phyloP scores from a whole-genome alignment of 164 flowering plant species.

The Akebia trifoliata region DNA sequence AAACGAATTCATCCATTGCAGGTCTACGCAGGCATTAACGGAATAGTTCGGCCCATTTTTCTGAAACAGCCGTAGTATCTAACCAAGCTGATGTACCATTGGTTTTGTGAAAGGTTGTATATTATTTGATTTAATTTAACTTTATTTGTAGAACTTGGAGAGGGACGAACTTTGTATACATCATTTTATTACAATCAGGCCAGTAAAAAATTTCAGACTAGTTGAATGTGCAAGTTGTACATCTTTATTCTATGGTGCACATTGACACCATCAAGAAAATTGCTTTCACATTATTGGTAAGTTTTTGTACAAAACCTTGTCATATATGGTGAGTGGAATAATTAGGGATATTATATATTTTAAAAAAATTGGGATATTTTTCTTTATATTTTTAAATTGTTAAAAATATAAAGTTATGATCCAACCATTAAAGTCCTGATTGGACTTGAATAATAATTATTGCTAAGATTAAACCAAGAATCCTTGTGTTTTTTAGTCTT shows the following conservation, averaged over 20 bases:
- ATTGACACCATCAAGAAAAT: no score
- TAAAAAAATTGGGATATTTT: no score
- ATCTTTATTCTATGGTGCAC: neutral
- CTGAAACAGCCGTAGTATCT: constrained; percentile 14
- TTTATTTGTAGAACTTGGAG: constrained; percentile 1
- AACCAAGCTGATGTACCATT: constrained; percentile 6
- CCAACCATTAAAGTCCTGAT: no score
- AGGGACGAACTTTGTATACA: constrained; percentile 5
- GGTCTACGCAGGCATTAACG: constrained; percentile 11
- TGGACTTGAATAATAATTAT: no score
- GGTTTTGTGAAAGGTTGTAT: constrained; percentile 18
- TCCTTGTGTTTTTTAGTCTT: no score
- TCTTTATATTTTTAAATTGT: no score
- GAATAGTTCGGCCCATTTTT: neutral
- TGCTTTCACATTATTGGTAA: no score
- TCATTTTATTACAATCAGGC: constrained; percentile 1
- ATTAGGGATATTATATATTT: no score
- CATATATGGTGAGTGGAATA: no score
- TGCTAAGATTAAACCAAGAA: no score
- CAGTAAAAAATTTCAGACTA: neutral
- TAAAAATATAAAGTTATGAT: no score
- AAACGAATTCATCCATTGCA: neutral
- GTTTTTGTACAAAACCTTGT: no score
- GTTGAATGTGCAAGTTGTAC: neutral
- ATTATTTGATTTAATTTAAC: constrained; percentile 12